Base-by-base conservation (phyloP, 1,139 yeast species). In the Scheffersomyces titani region DNA sequence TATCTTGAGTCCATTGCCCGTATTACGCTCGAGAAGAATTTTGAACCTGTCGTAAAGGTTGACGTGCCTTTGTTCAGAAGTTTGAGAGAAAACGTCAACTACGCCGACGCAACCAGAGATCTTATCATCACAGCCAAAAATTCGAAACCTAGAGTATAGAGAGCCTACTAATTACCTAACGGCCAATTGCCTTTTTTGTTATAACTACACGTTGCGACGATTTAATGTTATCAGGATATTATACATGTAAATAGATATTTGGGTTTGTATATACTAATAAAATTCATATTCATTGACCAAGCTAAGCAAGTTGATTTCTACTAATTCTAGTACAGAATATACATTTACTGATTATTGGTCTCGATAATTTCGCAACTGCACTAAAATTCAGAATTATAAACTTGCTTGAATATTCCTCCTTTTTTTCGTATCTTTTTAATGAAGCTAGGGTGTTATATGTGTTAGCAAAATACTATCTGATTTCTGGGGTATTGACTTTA, bases 11-110 rank as follows among this genome's bases (percentile, higher is more conserved):
- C 63, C 16, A 58, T 76, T 52, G 65, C 64, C 30, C 61, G 61
- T 50, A 63, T 73, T 24, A 63, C 73, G 20, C 48, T 54, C 13
- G 72, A 68, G 51, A 62, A 63, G 5, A 51, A 54, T 7, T 71
- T 69, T 58, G 61, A 65, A 16, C 54, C 44, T 47, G 66, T 57
- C 51, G 62, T 67, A 19, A 68, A 66, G n/a, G 52, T 74, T 16
- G 55, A 49, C 4, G 63, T 67, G 22, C 77, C 78, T 2, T 49
- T 61, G n/a, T 75, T 77, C 61, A 54, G 50, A 6, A 59, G 64
- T 53, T 73, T 78, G 61, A 66, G 58, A 56, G 70, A 69, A 54
- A 70, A 73, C 54, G 73, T 76, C 36, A 63, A 75, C 55, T 78
- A 73, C 61, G 65, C 66, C 49, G 61, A 59, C 21, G 63, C 65